phyloP scores from a whole-genome alignment of 1,284 basidiomycete species.

The Cutaneotrichosporon cavernicola region DNA sequence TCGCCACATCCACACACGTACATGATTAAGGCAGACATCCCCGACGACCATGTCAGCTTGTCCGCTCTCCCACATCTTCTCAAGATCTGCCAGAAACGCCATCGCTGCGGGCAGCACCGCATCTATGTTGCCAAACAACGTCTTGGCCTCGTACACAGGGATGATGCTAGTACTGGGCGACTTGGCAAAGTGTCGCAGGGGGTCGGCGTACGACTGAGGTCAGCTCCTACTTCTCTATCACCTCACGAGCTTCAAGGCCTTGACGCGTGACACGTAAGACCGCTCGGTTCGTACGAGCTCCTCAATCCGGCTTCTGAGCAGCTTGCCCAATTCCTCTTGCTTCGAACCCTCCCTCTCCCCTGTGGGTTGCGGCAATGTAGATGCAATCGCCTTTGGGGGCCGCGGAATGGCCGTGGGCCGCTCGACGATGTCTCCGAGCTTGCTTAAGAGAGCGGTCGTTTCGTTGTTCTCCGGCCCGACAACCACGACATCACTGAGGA shows the following conservation, averaged over 20 bases:
- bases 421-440: constrained; percentile 42
- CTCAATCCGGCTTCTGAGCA: constrained; percentile 38
- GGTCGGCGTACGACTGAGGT: constrained; percentile 75
- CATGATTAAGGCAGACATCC: constrained; percentile 78
- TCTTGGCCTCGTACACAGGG: constrained; percentile 84
- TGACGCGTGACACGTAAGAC: constrained; percentile 47
- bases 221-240: background rate
- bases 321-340: constrained; percentile 38
- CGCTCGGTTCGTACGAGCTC: constrained; percentile 51
- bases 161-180: constrained; percentile 82
- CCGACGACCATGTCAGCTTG: constrained; percentile 67
- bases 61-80: constrained; percentile 63
- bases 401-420: constrained; percentile 35
- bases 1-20: constrained; percentile 36
- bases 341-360: constrained; percentile 21
- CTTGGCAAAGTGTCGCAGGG: constrained; percentile 77
- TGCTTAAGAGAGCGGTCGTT: constrained; percentile 37
- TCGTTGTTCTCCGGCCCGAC: constrained; percentile 44
- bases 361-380: constrained; percentile 13
- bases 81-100: constrained; percentile 79
- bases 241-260: constrained; percentile 46
- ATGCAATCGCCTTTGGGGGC: constrained; percentile 10
- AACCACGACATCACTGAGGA: constrained; percentile 45
- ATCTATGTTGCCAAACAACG: constrained; percentile 90
- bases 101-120: constrained; percentile 81